Evolutionary conservation across 164 flowering plant species (phyloP).

Genomic region (Sextonia rubra): DNA sequence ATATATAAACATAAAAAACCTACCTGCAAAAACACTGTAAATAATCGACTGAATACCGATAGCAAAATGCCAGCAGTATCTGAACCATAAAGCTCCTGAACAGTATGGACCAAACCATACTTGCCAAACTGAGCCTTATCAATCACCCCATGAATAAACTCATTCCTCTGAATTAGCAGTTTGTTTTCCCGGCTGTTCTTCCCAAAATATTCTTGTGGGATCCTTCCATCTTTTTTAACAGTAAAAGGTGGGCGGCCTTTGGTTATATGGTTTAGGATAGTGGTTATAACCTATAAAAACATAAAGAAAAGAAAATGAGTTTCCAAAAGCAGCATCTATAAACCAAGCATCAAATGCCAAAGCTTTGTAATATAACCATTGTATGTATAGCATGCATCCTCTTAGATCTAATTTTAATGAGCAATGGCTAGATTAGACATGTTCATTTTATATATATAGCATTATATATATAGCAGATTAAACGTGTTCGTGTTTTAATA

Average conservation of each 20-base stretch:
- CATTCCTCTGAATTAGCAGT: constrained; percentile 54
- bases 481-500: background rate
- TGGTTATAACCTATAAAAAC: constrained; percentile 65
- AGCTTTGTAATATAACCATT: background rate
- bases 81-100: constrained; percentile 91
- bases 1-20: constrained; percentile 1
- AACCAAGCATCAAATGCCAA: background rate
- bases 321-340: background rate
- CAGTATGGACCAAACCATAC: constrained; percentile 85
- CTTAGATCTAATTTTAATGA: background rate
- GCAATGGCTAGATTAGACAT: background rate
- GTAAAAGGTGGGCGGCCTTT: constrained; percentile 63
- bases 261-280: constrained; percentile 72
- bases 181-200: constrained; percentile 41
- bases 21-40: constrained; percentile 84
- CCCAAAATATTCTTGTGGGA: constrained; percentile 53
- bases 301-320: constrained; percentile 7
- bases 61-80: constrained; percentile 75
- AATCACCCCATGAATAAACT: constrained; percentile 82
- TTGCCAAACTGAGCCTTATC: constrained; percentile 97
- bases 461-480: too few relatives aligned
- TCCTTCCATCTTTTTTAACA: constrained; percentile 54
- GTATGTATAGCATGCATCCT: background rate
- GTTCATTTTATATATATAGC: too few relatives aligned
- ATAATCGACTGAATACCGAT: constrained; percentile 79